Evolutionary conservation across 208 protist species (phyloP).

Genomic region (Strigomonas galati): DNA sequence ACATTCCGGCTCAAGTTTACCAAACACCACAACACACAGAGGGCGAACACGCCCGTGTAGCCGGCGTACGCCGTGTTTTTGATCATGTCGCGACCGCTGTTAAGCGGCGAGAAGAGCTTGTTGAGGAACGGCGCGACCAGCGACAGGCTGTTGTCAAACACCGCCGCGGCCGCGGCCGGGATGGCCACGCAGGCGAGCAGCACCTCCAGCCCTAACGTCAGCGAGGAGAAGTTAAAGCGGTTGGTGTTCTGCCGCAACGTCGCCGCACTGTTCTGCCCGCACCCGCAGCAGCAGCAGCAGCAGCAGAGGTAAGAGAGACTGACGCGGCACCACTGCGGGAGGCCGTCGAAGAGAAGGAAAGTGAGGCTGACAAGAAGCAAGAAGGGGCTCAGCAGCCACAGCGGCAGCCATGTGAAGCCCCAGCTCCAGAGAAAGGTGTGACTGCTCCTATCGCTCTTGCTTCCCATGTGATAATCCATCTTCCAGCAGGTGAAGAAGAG

Average conservation of each 20-base stretch:
- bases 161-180: slow-evolving; percentile 28
- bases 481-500: slow-evolving; percentile 23
- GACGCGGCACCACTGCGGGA: slow-evolving; percentile 23
- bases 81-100: too few species aligned
- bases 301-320: slow-evolving; percentile 33
- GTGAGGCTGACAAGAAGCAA: neutral
- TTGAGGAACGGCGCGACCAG: slow-evolving; percentile 33
- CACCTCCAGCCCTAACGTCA: slow-evolving; percentile 17
- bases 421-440: too few species aligned
- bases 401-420: neutral
- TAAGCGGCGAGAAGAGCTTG: slow-evolving; percentile 27
- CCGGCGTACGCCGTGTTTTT: too few species aligned
- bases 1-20: too few species aligned
- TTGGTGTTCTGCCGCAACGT: slow-evolving; percentile 16
- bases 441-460: too few species aligned
- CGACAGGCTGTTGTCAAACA: slow-evolving; percentile 27
- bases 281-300: slow-evolving; percentile 24
- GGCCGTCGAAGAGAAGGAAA: neutral
- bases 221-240: slow-evolving; percentile 18
- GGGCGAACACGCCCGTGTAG: too few species aligned
- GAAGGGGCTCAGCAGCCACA: neutral
- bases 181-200: slow-evolving; percentile 17
- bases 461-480: slow-evolving; percentile 11
- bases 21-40: too few species aligned
- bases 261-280: slow-evolving; percentile 19